Evolutionary conservation across 805 yeast species (phyloP).

Genomic region (Tetrapisispora iriomotensis): DNA sequence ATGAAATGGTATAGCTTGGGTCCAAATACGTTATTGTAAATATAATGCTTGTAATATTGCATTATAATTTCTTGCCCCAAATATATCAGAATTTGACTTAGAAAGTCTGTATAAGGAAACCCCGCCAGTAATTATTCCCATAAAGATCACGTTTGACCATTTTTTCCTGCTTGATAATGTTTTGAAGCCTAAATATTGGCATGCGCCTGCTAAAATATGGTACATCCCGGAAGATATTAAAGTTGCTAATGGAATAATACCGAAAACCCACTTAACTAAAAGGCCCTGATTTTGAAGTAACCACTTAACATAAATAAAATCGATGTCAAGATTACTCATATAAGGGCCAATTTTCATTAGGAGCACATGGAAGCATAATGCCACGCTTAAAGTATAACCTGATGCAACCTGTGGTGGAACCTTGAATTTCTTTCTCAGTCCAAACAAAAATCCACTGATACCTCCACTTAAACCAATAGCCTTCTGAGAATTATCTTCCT

Average conservation of each 20-base stretch:
- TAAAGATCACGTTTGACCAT: conserved; percentile 11
- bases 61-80: conserved; percentile 8
- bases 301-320: conserved; percentile 19
- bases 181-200: conserved; percentile 13
- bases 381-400: conserved; percentile 16
- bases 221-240: conserved; percentile 17
- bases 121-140: conserved; percentile 10
- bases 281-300: conserved; percentile 13
- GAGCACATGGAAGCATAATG: conserved; percentile 13
- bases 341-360: conserved; percentile 14
- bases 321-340: conserved; percentile 9
- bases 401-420: conserved; percentile 17
- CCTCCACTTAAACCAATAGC: conserved; percentile 20
- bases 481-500: conserved; percentile 10
- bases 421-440: conserved; percentile 11
- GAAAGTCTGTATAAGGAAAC: conserved; percentile 13
- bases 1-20: background rate
- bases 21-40: background rate
- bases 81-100: background rate
- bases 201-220: conserved; percentile 18
- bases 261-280: conserved; percentile 14
- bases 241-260: conserved; percentile 15
- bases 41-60: conserved; percentile 6
- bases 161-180: conserved; percentile 11
- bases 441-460: conserved; percentile 19